Evolutionary conservation across 768 basidiomycete genomes (phyloP), one percentile per base, ranked within the genome.

Genomic region (Clathrus columnatus): DNA sequence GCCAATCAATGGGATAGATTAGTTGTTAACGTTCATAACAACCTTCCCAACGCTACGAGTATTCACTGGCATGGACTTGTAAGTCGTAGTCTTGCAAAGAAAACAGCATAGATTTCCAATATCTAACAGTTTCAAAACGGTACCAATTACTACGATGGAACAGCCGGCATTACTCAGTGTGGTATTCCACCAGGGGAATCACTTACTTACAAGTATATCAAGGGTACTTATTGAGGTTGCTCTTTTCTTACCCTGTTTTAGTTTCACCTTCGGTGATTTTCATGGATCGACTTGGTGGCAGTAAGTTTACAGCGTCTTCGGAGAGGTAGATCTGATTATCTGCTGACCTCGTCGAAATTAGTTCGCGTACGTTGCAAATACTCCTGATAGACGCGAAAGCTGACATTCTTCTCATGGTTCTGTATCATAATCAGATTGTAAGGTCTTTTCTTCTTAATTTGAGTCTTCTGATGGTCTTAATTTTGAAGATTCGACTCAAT

Each of bases 271-370:
- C 41, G 70, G 72, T 21, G 69, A 68, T 14, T 76, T 70, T 60
- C 69, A 67, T 1, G 77, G 77, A 1, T 74, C 75, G 0, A 77
- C 69, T 20, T 78, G 77, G 77, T 78, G 73, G 69, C 77, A 78
- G 65, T 75, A 50, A 57, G 67, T 65, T 20, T 18, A 5, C 17
- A 30, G 28, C 21, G 10, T 21, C 18, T 36, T 36, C 3, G 6
- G 4, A 3, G 16, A 4, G 46, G 5, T 14, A 30, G 20, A n/a
- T 30, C 17, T 20, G 48, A 2, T 20, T 10, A 16, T 24, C 42
- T 36, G 27, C 14, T n/a, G n/a, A 36, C 11, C 4, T 47, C 20
- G 2, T 16, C 46, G 10, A 23, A 2, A 24, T 63, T 28, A 67
- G 68, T 36, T 62, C 69, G 48, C 67, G 63, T 60, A 28, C 7